Evolutionary conservation across 805 yeast species (phyloP).

Genomic region (Komagataella pastoris): DNA sequence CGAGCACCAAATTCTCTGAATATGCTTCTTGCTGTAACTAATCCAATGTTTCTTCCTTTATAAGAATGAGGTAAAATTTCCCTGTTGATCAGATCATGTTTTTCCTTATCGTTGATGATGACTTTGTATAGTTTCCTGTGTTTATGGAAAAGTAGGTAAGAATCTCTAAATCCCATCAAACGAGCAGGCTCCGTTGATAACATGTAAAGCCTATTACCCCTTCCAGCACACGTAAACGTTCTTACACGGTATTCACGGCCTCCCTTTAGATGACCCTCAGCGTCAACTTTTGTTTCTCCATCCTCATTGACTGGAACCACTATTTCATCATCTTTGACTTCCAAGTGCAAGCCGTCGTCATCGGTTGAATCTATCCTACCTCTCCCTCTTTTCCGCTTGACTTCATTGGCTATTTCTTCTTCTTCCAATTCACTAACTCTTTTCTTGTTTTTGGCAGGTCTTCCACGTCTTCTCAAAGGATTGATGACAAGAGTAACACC

Average conservation of each 20-base stretch:
- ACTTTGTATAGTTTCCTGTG: conserved; percentile 67
- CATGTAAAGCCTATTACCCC: conserved; percentile 72
- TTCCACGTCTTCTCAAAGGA: conserved; percentile 14
- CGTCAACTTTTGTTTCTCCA: conserved; percentile 66
- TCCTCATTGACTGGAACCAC: conserved; percentile 59
- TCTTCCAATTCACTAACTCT: conserved; percentile 6
- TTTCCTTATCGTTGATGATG: conserved; percentile 63
- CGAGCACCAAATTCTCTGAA: conserved; percentile 88
- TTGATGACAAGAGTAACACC: conserved; percentile 5
- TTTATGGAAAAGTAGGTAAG: conserved; percentile 78
- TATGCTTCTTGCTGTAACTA: conserved; percentile 83
- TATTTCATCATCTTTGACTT: conserved; percentile 64
- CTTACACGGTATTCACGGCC: conserved; percentile 65
- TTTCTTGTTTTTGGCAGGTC: conserved; percentile 14
- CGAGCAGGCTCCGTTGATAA: conserved; percentile 94
- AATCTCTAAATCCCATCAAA: conserved; percentile 86
- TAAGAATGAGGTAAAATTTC: conserved; percentile 80
- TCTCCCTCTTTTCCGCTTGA: not conserved
- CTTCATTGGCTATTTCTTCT: not conserved
- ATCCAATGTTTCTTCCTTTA: conserved; percentile 78
- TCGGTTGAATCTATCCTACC: conserved; percentile 17
- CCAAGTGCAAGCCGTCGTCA: conserved; percentile 54
- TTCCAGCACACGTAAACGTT: conserved; percentile 47
- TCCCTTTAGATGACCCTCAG: conserved; percentile 52
- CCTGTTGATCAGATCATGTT: conserved; percentile 68